Evolutionary conservation across 2,329 filamentous ascomycete genomes (phyloP).

Genomic region (Trichoderma hamatum): DNA sequence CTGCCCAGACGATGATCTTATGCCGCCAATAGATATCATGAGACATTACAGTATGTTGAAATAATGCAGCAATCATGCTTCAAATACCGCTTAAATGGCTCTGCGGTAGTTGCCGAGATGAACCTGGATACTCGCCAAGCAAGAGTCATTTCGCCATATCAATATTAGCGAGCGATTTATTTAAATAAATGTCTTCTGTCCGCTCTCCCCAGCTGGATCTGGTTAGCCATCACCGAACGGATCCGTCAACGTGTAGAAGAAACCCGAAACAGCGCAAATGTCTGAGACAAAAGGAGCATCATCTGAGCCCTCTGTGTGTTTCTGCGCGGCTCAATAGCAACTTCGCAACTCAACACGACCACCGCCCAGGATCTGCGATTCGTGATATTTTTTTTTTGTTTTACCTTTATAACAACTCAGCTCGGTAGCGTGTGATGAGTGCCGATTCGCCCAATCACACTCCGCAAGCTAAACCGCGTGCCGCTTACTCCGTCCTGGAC

Average conservation of each 20-base stretch:
- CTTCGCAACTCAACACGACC: not conserved
- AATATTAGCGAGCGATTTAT: not conserved
- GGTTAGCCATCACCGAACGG: not conserved
- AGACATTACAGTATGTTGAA: not conserved
- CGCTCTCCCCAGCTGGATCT: not conserved
- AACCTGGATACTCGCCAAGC: not conserved
- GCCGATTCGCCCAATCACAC: slow-evolving; percentile 13
- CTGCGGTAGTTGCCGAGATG: not conserved
- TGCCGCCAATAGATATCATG: not conserved
- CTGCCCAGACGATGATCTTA: not conserved
- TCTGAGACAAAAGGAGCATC: not conserved
- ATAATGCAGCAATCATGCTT: not conserved
- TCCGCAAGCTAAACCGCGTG: slow-evolving; percentile 11
- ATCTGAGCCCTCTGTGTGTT: not conserved
- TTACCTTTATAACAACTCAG: not conserved
- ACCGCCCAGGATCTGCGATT: not conserved
- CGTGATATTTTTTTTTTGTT: not conserved
- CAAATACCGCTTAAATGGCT: not conserved
- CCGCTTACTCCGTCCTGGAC: slow-evolving; percentile 13
- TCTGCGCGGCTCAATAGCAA: slow-evolving; percentile 4
- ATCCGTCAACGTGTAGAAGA: slow-evolving; percentile 6
- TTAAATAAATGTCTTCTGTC: not conserved
- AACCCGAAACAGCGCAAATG: not conserved
- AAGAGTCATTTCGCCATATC: not conserved
- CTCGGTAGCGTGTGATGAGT: not conserved